These are phyloP conservation scores for Penicillium paradoxum DNA, from an alignment of 495 filamentous ascomycete species.

Conservation along the genomic window DNA sequence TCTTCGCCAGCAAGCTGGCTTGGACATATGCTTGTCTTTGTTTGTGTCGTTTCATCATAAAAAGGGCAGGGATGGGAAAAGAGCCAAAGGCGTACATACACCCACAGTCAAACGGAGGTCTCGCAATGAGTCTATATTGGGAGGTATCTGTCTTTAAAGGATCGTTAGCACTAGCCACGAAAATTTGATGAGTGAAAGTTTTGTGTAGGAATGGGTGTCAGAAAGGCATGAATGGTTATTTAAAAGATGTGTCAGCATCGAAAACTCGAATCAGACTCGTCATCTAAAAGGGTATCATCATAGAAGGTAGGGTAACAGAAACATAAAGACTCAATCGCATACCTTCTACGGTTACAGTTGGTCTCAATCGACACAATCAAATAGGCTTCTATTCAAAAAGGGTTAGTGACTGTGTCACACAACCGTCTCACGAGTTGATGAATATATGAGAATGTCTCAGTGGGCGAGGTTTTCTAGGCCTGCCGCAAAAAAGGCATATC, in stretches of 20 bases:
- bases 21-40: constrained; percentile 60
- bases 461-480: constrained; percentile 99
- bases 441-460: constrained; percentile 56
- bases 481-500: constrained; percentile 92
- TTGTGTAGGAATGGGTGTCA: constrained; percentile 29
- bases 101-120: constrained; percentile 9
- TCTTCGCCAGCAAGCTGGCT: constrained; percentile 46
- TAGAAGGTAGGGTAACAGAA: constrained; percentile 18
- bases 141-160: constrained; percentile 10
- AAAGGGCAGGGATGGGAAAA: constrained; percentile 5
- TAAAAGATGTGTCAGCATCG: constrained; percentile 54
- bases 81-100: constrained; percentile 31
- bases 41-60: constrained; percentile 50
- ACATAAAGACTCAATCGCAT: constrained; percentile 11
- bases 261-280: constrained; percentile 60
- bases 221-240: constrained; percentile 57
- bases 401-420: constrained; percentile 32
- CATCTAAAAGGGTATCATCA: constrained; percentile 54
- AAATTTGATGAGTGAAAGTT: constrained; percentile 9
- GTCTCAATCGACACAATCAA: not conserved
- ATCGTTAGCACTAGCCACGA: constrained; percentile 24
- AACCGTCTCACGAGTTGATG: constrained; percentile 15
- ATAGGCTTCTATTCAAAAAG: constrained; percentile 15
- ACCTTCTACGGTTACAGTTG: constrained; percentile 19
- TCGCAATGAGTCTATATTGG: not conserved